Base-by-base conservation (phyloP, 257 asterid genomes). In the Nicotiana sylvestris region DNA sequence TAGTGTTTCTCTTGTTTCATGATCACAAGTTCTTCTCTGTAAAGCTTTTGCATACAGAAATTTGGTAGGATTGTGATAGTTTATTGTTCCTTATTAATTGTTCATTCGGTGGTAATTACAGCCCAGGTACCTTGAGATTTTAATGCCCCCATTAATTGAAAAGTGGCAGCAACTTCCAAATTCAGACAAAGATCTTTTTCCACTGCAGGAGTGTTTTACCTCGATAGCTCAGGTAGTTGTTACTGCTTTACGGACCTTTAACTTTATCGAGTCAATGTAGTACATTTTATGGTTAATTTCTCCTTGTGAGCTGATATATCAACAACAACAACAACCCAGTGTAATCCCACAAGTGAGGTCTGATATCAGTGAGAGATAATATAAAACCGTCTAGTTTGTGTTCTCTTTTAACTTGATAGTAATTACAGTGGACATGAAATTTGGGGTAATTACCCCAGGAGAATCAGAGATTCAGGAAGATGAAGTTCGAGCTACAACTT, bases 81-180 rank as follows among this genome's bases (percentile, higher is more conserved):
- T 39, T 55, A 68, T 67, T 17, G 55, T 74, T 74, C 82, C 17
- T 76, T 29, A 66, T 43, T 32, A 27, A 80, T 57, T 80, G 51
- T 43, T 43, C 25, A 61, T 80, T 80, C 9, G 55, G 15, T 81
- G 83, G 69, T 80, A 21, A 61, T 79, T 87, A 87, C 96, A 96
- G 99, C 98, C 98, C 66, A 87, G 81, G 83, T 89, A 89, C 90
- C 97, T 96, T 56, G 98, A 94, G 79, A 91, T 96, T 88, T 84
- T 96, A 92, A 96, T 96, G 98, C 97, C 98, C 78, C 99, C 99
- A 51, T 86, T 96, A 86, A 93, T 96, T 87, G 89, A 93, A 17
- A 96, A 96, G 93, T 96, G 99, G 99, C 95, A 96, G 92, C 99
- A 94, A 81, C 97, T 96, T 80, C 90, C 98, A 35, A 89, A 96